Evolutionary conservation across 1,284 basidiomycete species (phyloP).

Genomic region (Pyrrhoderma noxium): DNA sequence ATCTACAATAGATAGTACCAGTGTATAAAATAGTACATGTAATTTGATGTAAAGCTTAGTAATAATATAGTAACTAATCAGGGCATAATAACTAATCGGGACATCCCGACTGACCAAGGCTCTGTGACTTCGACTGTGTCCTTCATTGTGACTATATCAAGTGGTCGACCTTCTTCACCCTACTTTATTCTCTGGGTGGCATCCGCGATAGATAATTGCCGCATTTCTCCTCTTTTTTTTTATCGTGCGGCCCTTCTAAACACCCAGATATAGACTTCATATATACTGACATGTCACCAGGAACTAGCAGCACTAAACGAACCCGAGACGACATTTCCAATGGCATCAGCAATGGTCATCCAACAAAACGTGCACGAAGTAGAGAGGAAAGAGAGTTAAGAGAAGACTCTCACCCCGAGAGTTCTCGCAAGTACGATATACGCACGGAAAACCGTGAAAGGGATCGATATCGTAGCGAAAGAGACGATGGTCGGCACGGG

Average conservation of each 20-base stretch:
- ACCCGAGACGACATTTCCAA: slow-evolving; percentile 51
- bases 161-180: too few species aligned
- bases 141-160: too few species aligned
- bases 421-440: slow-evolving; percentile 35
- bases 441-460: slow-evolving; percentile 34
- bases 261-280: slow-evolving; percentile 44
- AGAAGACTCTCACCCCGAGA: slow-evolving; percentile 30
- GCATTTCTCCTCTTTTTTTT: slow-evolving; percentile 26
- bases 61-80: neutral
- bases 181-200: too few species aligned
- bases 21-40: too few species aligned
- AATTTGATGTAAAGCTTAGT: neutral
- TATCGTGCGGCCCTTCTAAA: slow-evolving; percentile 78
- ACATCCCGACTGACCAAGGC: neutral
- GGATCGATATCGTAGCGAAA: slow-evolving; percentile 29
- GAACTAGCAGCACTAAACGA: slow-evolving; percentile 53
- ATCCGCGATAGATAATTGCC: neutral
- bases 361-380: slow-evolving; percentile 7
- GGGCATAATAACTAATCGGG: neutral
- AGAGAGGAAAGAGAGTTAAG: slow-evolving; percentile 65
- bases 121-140: too few species aligned
- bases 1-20: too few species aligned
- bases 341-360: slow-evolving; percentile 17
- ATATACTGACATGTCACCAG: slow-evolving; percentile 79
- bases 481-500: slow-evolving; percentile 22